Percentiles rank a stretch among this genome's conserved stretches.
Evolutionary conservation across 441 rosid species (phyloP).

Genomic region (Populus trichocarpa): DNA sequence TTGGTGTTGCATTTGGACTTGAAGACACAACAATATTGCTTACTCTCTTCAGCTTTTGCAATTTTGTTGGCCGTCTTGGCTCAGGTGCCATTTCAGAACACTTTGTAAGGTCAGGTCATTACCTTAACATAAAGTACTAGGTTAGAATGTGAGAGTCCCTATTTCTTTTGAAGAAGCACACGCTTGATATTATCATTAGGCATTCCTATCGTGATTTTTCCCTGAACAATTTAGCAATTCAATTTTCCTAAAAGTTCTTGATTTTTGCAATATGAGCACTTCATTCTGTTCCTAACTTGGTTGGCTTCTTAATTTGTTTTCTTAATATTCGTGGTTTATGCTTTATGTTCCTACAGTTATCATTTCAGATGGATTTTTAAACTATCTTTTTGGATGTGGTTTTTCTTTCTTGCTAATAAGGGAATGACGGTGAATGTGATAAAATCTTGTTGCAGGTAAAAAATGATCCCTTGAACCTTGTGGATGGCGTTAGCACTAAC

Average conservation of each 20-base stretch:
- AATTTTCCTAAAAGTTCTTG: not conserved
- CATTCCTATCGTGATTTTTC: not conserved
- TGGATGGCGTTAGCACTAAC: slow-evolving; percentile 69
- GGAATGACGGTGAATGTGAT: not conserved
- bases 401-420: not conserved
- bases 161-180: not conserved
- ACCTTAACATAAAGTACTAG: slow-evolving; percentile 5
- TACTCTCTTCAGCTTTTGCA: slow-evolving; percentile 78
- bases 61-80: slow-evolving; percentile 82
- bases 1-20: slow-evolving; percentile 57
- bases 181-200: not conserved
- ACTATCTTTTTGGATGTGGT: not conserved
- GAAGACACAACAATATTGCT: slow-evolving; percentile 66
- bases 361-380: not conserved
- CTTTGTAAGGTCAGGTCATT: slow-evolving; percentile 64
- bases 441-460: slow-evolving; percentile 48
- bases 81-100: slow-evolving; percentile 87
- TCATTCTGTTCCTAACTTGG: not conserved
- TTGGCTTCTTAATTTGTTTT: not conserved
- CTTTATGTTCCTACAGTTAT: slow-evolving; percentile 22
- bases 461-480: slow-evolving; percentile 66
- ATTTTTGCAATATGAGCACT: not conserved
- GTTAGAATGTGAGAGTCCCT: not conserved
- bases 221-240: not conserved
- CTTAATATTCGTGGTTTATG: not conserved